A percentile compares a stretch with the other conserved stretches of the same genome.
phyloP scores from a whole-genome alignment of 2,329 filamentous ascomycete species.

The Coniochaeta ligniaria region DNA sequence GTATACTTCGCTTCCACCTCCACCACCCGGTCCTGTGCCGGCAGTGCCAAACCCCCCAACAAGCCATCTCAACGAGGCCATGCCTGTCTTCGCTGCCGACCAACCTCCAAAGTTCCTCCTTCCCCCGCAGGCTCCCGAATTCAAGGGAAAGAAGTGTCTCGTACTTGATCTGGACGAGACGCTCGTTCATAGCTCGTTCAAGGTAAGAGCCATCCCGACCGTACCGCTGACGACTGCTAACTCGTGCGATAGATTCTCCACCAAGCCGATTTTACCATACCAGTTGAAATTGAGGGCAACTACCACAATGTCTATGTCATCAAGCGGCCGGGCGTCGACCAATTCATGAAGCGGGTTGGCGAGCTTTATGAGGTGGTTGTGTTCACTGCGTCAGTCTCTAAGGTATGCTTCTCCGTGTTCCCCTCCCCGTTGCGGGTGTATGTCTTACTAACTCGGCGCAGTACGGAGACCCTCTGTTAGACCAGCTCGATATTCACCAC shows the following conservation, averaged over 20 bases:
- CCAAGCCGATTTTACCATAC: constrained; percentile 97
- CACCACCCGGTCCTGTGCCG: constrained; percentile 37
- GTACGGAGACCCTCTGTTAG: constrained; percentile 94
- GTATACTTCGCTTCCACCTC: constrained; percentile 36
- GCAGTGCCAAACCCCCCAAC: constrained; percentile 22
- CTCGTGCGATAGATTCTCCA: constrained; percentile 69
- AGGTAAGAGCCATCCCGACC: constrained; percentile 48
- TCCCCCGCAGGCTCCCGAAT: constrained; percentile 71
- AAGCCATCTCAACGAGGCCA: constrained; percentile 29
- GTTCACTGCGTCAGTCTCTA: constrained; percentile 96
- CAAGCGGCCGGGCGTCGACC: constrained; percentile 95
- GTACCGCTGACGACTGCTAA: constrained; percentile 4
- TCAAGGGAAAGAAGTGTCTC: constrained; percentile 85
- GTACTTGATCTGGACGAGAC: constrained; percentile 96
- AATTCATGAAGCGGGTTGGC: constrained; percentile 97
- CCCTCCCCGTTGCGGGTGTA: background rate
- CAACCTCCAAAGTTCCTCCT: constrained; percentile 62
- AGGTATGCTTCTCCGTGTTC: constrained; percentile 46
- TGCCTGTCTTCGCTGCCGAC: constrained; percentile 36
- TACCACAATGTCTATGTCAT: constrained; percentile 99
- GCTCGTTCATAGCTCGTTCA: constrained; percentile 96
- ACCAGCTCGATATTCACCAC: constrained; percentile 94
- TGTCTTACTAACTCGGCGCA: constrained; percentile 27
- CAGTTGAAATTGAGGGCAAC: constrained; percentile 96
- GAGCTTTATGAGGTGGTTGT: constrained; percentile 98